Base-by-base conservation (phyloP, 1,284 basidiomycete genomes). In the Cutaneotrichosporon mucoides region DNA sequence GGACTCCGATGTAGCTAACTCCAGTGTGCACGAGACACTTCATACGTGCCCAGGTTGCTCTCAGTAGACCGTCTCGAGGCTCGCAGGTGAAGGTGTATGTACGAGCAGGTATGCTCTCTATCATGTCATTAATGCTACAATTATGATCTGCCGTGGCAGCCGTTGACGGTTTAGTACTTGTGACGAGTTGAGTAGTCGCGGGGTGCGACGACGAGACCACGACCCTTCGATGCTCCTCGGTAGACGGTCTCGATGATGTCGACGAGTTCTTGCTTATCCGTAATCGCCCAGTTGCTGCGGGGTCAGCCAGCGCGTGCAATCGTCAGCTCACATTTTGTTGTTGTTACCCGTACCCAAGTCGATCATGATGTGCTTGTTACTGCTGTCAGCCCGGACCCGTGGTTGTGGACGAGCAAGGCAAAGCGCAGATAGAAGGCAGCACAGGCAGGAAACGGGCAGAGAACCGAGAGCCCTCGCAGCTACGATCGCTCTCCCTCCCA, bases 281-380 rank as follows among this genome's bases (percentile, higher is more conserved):
- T 90, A 85, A 97, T 94, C 34, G 92, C 86, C 93, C 93, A 97
- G 77, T 95, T 96, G 77, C 24, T 24, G 24, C 24, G 24, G 24
- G 24, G 24, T 24, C 24, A 24, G 24, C 24, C 24, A 24, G 24
- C 24, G 24, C 24, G 24, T 24, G 24, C 24, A 24, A 24, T 24
- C 24, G 24, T 24, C 24, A 24, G 24, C 24, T 24, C 24, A 24
- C 24, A 97, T 96, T 81, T 99, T 99, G 81, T 99, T 99, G 80
- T 99, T 99, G 81, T 99, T 98, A 82, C 96, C 95, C 53, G 95
- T 99, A 12, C 95, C 94, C 68, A 97, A 81, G 85, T 98, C 95
- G 73, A 99, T 97, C 95, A 99, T 98, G 80, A 99, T 99, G 74
- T 99, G 95, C 77, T 99, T 96, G 80, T 97, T 97, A 44, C 93